Percentiles rank a stretch among this genome's conserved stretches.
phyloP scores from a whole-genome alignment of 2,329 filamentous ascomycete species.

The Drechslera avenae region DNA sequence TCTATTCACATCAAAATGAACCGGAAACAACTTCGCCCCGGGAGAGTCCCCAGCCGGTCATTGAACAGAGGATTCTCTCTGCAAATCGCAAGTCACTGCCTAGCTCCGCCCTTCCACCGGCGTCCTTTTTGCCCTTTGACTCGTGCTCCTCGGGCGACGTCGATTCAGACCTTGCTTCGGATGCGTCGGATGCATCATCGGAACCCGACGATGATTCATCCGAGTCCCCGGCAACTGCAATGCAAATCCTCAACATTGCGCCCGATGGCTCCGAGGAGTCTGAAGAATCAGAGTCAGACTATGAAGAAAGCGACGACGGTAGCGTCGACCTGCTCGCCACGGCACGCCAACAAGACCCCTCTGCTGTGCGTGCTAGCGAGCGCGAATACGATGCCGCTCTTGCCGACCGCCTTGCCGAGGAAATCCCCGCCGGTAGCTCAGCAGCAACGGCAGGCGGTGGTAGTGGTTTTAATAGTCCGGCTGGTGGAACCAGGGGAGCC shows the following conservation, averaged over 20 bases:
- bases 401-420: slow-evolving; percentile 55
- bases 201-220: slow-evolving; percentile 22
- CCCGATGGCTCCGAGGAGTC: slow-evolving; percentile 13
- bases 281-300: slow-evolving; percentile 20
- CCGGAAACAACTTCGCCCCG: slow-evolving; percentile 11
- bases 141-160: slow-evolving; percentile 42
- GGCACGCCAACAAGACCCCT: slow-evolving; percentile 52
- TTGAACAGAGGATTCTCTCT: slow-evolving; percentile 71
- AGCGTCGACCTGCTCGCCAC: slow-evolving; percentile 53
- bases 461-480: slow-evolving; percentile 54
- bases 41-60: slow-evolving; percentile 25
- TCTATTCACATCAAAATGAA: slow-evolving; percentile 24
- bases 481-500: not conserved
- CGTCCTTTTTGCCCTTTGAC: slow-evolving; percentile 51
- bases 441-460: slow-evolving; percentile 57
- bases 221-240: slow-evolving; percentile 27
- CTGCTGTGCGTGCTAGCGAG: slow-evolving; percentile 48
- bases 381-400: slow-evolving; percentile 55
- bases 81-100: slow-evolving; percentile 68
- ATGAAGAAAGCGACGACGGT: slow-evolving; percentile 46
- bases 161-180: slow-evolving; percentile 46
- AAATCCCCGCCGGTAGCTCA: slow-evolving; percentile 56
- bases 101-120: slow-evolving; percentile 52
- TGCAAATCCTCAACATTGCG: slow-evolving; percentile 39
- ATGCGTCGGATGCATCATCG: slow-evolving; percentile 47